Evolutionary conservation across 2,329 filamentous ascomycete species (phyloP), one percentile per base, ranked within the genome.

Genomic region (Parascedosporium putredinis): DNA sequence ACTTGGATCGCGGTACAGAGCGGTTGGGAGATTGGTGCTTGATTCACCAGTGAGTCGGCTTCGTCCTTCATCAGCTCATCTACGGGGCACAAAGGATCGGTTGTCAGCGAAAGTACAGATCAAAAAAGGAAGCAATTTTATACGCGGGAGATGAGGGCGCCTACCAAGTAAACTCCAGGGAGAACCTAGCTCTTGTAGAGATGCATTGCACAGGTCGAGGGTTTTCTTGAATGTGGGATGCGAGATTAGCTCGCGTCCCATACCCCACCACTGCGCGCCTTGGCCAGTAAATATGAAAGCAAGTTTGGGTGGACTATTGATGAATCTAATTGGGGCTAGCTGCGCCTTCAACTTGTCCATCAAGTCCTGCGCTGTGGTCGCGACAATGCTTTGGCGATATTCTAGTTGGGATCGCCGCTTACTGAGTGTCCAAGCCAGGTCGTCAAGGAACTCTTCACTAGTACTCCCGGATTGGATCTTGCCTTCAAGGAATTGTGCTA

Each of bases 1-100:
- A 75, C 51, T 51, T 74, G 71, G 0, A 75, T 18, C 0, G 68
- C 67, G 1, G 69, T 72, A 29, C 63, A 72, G 0, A 68, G 36
- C 0, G 71, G 63, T 49, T 74, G 71, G 8, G 60, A 61, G 12
- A 34, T 16, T 16, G 14, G 14, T 16, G 33, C 14, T 5, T 34
- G 14, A 16, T 34, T 34, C 14, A 34, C 33, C 12, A 12, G 33
- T 12, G 33, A 34, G 10, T 61, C 50, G 4, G 50, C 52, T 2
- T 53, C 53, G 23, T 49, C 33, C n/a, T 50, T 48, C 2, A 40
- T 10, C 7, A 58, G n/a, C n/a, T n/a, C n/a, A n/a, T n/a, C n/a
- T n/a, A n/a, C n/a, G n/a, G n/a, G n/a, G n/a, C n/a, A n/a, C n/a
- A n/a, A n/a, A n/a, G n/a, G n/a, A n/a, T n/a, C n/a, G n/a, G n/a